A percentile compares a stretch with the other conserved stretches of the same genome.
phyloP scores from a whole-genome alignment of 2,329 filamentous ascomycete species.

The Cladophialophora immunda region DNA sequence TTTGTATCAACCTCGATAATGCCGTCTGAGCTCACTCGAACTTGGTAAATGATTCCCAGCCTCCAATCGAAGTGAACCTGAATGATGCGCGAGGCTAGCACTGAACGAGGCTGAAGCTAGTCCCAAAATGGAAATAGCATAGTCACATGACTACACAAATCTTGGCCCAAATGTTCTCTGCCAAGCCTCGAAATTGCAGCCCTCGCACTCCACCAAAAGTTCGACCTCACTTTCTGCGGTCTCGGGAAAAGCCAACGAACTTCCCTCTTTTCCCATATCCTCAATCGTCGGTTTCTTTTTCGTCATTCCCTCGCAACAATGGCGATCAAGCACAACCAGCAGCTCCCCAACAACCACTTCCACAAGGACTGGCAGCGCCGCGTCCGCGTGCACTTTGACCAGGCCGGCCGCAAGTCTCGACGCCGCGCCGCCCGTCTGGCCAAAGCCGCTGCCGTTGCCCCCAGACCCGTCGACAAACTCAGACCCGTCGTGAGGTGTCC shows the following conservation, averaged over 20 bases:
- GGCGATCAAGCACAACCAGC: conserved; percentile 96
- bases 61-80: neutral
- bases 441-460: conserved; percentile 95
- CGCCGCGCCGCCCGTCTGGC: conserved; percentile 89
- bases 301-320: conserved; percentile 32
- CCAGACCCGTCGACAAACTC: conserved; percentile 96
- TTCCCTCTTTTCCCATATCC: conserved; percentile 17
- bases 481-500: conserved; percentile 97
- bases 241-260: neutral
- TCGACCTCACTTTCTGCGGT: conserved; percentile 7
- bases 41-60: neutral
- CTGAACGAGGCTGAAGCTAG: neutral
- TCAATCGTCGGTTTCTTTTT: conserved; percentile 26
- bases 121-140: neutral
- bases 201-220: conserved; percentile 23
- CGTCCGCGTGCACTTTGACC: conserved; percentile 99
- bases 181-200: conserved; percentile 22
- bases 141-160: conserved; percentile 30
- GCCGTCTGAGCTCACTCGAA: neutral
- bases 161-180: conserved; percentile 19
- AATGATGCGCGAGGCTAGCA: conserved; percentile 5
- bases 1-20: neutral
- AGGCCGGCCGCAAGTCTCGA: conserved; percentile 96
- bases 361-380: conserved; percentile 99
- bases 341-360: conserved; percentile 67